Evolutionary conservation across 148 eudicot species (phyloP).

Genomic region (Vaccinium myrtillus): DNA sequence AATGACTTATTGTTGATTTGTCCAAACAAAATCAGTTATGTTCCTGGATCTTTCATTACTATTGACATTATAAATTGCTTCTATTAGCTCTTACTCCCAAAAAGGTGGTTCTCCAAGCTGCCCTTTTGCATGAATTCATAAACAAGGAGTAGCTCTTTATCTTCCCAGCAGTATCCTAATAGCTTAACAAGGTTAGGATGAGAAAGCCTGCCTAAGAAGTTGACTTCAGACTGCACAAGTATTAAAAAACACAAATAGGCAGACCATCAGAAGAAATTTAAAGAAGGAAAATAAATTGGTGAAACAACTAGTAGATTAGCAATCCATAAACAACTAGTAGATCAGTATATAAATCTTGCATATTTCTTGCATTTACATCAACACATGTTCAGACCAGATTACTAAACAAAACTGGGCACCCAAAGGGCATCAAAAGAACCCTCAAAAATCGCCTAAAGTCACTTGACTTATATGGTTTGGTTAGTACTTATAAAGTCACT

Average conservation of each 20-base stretch:
- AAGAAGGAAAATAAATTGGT: background rate
- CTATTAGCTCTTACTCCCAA: constrained; percentile 60
- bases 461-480: background rate
- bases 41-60: background rate
- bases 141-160: constrained; percentile 67
- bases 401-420: background rate
- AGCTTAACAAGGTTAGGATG: constrained; percentile 88
- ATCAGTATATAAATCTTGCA: background rate
- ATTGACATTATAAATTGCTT: background rate
- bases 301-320: background rate
- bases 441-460: background rate
- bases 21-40: background rate
- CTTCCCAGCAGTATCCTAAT: constrained; percentile 84
- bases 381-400: background rate
- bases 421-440: background rate
- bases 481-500: background rate
- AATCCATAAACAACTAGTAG: background rate
- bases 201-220: constrained; percentile 82
- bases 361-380: background rate
- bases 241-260: constrained; percentile 6
- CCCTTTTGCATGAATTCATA: constrained; percentile 84
- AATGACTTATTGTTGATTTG: background rate
- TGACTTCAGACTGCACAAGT: constrained; percentile 65
- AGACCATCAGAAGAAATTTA: background rate
- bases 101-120: constrained; percentile 85